phyloP scores from a whole-genome alignment of 805 yeast genomes.

The Starmerella sp. region DNA sequence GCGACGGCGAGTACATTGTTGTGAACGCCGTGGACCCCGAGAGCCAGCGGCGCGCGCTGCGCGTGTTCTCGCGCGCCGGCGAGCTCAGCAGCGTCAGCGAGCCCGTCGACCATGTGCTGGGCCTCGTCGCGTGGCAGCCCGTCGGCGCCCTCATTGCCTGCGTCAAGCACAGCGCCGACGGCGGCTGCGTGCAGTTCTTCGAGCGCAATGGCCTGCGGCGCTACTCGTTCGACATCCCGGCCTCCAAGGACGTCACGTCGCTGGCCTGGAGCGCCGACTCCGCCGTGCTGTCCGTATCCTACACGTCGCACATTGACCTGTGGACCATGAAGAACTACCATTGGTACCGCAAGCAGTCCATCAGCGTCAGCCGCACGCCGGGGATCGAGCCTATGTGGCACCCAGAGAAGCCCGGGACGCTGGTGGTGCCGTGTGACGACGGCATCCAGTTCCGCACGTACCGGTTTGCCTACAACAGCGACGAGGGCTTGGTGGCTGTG shows the following conservation, averaged over 20 bases:
- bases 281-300: constrained; percentile 62
- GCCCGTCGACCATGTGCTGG: constrained; percentile 75
- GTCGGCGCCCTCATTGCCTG: constrained; percentile 80
- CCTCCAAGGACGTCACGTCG: constrained; percentile 33
- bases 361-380: constrained; percentile 23
- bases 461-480: constrained; percentile 56
- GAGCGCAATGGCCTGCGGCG: constrained; percentile 91
- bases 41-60: constrained; percentile 52
- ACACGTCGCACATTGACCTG: constrained; percentile 54
- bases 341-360: constrained; percentile 86
- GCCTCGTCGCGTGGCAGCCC: constrained; percentile 74
- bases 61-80: constrained; percentile 73
- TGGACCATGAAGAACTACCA: constrained; percentile 92
- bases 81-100: constrained; percentile 71
- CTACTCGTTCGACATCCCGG: constrained; percentile 66
- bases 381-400: constrained; percentile 47
- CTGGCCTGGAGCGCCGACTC: constrained; percentile 74
- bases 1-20: constrained; percentile 79
- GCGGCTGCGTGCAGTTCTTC: constrained; percentile 49
- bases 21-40: constrained; percentile 50
- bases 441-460: constrained; percentile 29
- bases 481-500: constrained; percentile 68
- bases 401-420: constrained; percentile 72
- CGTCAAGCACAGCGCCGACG: constrained; percentile 36
- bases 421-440: constrained; percentile 37